Evolutionary conservation across 2,329 filamentous ascomycete species (phyloP), one percentile per base, ranked within the genome.

Genomic region (Sordariomycetes sp.): DNA sequence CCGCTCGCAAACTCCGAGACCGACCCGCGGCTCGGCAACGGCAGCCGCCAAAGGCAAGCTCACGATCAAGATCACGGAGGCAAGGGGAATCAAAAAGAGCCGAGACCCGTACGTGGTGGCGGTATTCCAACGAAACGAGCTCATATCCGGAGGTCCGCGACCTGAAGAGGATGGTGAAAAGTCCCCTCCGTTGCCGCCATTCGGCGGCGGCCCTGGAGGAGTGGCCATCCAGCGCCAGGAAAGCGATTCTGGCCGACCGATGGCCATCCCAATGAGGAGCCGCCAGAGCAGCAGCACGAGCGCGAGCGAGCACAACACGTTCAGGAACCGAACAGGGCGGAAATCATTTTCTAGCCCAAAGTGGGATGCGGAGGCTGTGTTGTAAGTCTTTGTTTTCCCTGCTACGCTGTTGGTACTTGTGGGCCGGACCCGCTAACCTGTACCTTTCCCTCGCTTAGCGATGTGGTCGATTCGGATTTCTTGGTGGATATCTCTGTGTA

Each of bases 181-280:
- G 59, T 62, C 75, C 25, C 67, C 65, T 46, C 66, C 71, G 40
- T 68, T 72, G n/a, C 82, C 79, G 63, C n/a, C 24, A 3, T 55
- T 59, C 25, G 22, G 22, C 20, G 79, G 74, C 65, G 76, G 65
- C 53, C 68, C 76, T 58, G 79, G 81, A 40, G 79, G 81, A 32
- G 77, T 85, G 59, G 76, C 83, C 0, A 85, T 87, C 60, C 81
- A 84, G 65, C 80, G 87, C 59, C 85, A 88, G 61, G 88, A 86
- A 59, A 94, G 89, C 68, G 90, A 96, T 65, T 87, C 87, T 34
- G 89, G 91, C 32, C 83, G 87, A 57, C 70, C 91, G 18, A 93
- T 97, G 86, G 90, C 91, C 35, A 97, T 99, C 63, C 94, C 94
- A 1, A 97, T 97, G 90, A 87, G 88, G 66, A 97, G 92, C 71